phyloP scores from a whole-genome alignment of 1,284 basidiomycete species.

The Rhodofomes roseus region DNA sequence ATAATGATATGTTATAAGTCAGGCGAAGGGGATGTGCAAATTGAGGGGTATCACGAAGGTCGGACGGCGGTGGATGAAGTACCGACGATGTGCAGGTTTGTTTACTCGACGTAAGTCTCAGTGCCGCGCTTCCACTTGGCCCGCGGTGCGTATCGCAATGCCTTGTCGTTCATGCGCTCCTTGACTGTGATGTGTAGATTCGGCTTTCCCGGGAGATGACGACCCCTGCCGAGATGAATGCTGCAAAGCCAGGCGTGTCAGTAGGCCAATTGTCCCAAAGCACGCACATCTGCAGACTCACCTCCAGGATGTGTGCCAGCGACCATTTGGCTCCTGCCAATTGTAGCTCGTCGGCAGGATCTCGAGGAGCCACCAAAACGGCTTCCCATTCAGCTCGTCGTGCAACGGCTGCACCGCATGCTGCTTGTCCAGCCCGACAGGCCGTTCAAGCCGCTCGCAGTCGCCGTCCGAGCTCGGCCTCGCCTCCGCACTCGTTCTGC shows the following conservation, averaged over 20 bases:
- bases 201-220: constrained; percentile 41
- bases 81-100: background rate
- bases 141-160: constrained; percentile 46
- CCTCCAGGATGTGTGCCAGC: constrained; percentile 33
- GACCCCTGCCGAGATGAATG: constrained; percentile 44
- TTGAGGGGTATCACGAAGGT: background rate
- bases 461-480: background rate
- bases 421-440: constrained; percentile 13
- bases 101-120: constrained; percentile 45
- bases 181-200: constrained; percentile 52
- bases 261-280: background rate
- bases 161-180: constrained; percentile 41
- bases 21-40: background rate
- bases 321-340: constrained; percentile 33
- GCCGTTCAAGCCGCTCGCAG: constrained; percentile 4
- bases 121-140: constrained; percentile 44
- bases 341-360: constrained; percentile 33
- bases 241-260: constrained; percentile 12
- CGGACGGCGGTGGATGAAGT: background rate
- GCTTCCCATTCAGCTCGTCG: constrained; percentile 30
- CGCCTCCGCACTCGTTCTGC: background rate
- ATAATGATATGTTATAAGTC: background rate
- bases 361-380: constrained; percentile 43
- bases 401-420: constrained; percentile 31
- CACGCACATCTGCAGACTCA: constrained; percentile 16